Evolutionary conservation across 139 green algal species (phyloP).

Genomic region (Coccomyxa sp.): DNA sequence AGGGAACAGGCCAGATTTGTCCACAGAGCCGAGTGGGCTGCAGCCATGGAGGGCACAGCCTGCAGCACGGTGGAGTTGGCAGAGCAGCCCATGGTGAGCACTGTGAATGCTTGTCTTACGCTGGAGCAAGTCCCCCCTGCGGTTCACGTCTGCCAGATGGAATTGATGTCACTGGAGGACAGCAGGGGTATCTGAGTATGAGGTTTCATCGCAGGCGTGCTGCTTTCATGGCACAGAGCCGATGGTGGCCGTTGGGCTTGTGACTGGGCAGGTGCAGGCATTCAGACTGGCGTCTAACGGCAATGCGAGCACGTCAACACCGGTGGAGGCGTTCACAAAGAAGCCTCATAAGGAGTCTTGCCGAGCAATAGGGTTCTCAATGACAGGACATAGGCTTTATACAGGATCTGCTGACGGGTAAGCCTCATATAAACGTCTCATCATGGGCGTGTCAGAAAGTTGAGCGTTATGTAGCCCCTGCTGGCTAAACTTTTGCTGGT

Average conservation of each 20-base stretch:
- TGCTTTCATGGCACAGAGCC: slow-evolving; percentile 35
- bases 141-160: too few relatives aligned
- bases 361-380: slow-evolving; percentile 47
- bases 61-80: slow-evolving; percentile 5
- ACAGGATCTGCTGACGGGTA: slow-evolving; percentile 28
- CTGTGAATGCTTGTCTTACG: neutral
- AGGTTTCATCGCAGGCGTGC: slow-evolving; percentile 28
- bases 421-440: neutral
- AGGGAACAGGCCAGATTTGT: too few relatives aligned
- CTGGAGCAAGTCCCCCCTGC: too few relatives aligned
- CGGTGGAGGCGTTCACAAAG: neutral
- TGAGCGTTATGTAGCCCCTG: neutral
- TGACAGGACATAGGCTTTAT: slow-evolving; percentile 21
- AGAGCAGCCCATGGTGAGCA: slow-evolving; percentile 14
- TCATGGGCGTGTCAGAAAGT: neutral
- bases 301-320: neutral
- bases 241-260: slow-evolving; percentile 46
- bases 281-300: neutral
- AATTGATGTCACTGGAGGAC: neutral
- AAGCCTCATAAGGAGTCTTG: slow-evolving; percentile 33
- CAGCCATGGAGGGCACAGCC: too few relatives aligned
- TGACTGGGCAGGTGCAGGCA: slow-evolving; percentile 39
- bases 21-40: too few relatives aligned
- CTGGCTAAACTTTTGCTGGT: neutral
- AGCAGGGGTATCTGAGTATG: neutral